These are phyloP conservation scores for Sporothrix humicola DNA, from an alignment of 2,329 filamentous ascomycete species.

Conservation along the genomic window DNA sequence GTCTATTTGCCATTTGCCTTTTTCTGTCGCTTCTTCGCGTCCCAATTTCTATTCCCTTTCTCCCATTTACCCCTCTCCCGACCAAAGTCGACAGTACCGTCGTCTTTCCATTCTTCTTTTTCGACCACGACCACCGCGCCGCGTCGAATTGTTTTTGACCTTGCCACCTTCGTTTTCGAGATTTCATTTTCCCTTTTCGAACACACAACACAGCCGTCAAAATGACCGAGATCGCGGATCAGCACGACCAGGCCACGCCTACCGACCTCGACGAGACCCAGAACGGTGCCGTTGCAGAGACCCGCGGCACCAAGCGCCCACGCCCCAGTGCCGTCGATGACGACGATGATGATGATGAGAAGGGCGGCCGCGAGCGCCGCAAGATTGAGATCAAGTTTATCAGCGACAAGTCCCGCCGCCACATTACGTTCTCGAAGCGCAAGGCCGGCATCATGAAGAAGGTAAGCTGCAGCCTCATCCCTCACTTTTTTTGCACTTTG, in stretches of 20 bases:
- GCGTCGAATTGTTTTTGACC: neutral
- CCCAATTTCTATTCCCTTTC: neutral
- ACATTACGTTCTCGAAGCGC: conserved; percentile 99
- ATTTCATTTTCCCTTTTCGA: neutral
- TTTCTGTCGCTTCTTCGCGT: neutral
- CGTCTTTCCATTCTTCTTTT: neutral
- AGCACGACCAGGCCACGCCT: conserved; percentile 76
- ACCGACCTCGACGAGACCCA: conserved; percentile 76
- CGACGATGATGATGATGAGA: conserved; percentile 96
- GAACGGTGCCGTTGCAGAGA: conserved; percentile 71
- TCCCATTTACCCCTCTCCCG: neutral
- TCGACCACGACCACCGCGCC: neutral
- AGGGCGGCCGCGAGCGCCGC: conserved; percentile 94
- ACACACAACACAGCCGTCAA: neutral
- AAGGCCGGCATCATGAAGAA: conserved; percentile 99
- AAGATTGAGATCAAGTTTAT: conserved; percentile 99
- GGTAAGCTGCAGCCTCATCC: conserved; percentile 61
- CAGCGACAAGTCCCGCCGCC: conserved; percentile 97
- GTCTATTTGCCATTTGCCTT: neutral
- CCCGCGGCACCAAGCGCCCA: conserved; percentile 86
- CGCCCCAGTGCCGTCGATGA: conserved; percentile 85
- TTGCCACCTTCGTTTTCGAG: neutral
- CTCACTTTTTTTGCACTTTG: neutral
- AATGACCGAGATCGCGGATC: conserved; percentile 82
- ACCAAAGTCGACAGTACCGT: neutral